A percentile compares a stretch with the other conserved stretches of the same genome.
phyloP scores from a whole-genome alignment of 176 grass and related monocot species.

The Aegilops bicornis region DNA sequence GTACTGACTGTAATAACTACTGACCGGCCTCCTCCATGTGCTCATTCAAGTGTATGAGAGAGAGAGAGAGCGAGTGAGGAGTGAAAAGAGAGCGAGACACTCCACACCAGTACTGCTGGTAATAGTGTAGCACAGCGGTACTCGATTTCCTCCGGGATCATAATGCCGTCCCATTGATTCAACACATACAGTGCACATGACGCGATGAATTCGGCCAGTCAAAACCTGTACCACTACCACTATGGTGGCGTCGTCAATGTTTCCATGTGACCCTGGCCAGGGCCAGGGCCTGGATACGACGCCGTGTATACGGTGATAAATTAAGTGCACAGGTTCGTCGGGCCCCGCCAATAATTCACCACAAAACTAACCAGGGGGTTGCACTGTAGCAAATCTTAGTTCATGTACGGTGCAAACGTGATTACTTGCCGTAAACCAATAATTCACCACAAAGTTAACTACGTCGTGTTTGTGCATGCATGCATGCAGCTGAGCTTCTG shows the following conservation, averaged over 20 bases:
- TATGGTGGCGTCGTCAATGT: conserved; percentile 37
- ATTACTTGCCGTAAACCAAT: not conserved
- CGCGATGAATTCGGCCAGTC: conserved; percentile 21
- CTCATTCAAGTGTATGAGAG: not conserved
- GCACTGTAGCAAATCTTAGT: not conserved
- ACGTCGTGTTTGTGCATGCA: not conserved
- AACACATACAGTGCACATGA: conserved; percentile 24
- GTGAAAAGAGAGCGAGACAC: not conserved
- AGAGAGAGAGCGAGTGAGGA: too few species aligned
- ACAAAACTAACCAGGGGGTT: not conserved
- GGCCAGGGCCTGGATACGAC: not conserved
- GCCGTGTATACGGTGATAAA: not conserved
- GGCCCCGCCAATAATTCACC: not conserved
- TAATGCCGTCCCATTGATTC: conserved; percentile 20
- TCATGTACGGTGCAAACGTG: too few species aligned
- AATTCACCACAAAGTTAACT: too few species aligned
- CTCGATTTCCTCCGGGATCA: not conserved
- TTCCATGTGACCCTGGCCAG: conserved; percentile 42
- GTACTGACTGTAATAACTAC: conserved; percentile 32
- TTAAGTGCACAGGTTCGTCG: too few species aligned
- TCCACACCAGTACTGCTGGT: not conserved
- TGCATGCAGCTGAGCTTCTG: conserved; percentile 64
- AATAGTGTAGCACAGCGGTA: conserved; percentile 7
- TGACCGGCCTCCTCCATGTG: conserved; percentile 28
- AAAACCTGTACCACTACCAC: conserved; percentile 7